Evolutionary conservation across 768 basidiomycete species (phyloP).

Genomic region (Cystobasidium tubakii): DNA sequence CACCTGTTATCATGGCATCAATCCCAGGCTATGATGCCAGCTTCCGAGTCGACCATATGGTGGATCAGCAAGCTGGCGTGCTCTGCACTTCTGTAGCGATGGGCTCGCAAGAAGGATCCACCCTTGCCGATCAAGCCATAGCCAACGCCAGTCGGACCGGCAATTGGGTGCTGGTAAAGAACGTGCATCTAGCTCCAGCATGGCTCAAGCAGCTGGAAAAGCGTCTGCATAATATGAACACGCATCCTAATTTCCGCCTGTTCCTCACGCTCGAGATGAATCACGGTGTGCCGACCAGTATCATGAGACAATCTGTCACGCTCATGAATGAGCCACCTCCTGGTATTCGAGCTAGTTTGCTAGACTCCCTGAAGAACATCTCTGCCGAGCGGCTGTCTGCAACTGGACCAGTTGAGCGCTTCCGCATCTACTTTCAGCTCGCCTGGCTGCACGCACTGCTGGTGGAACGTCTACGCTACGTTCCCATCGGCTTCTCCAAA

Average conservation of each 20-base stretch:
- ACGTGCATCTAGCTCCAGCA: conserved; percentile 78
- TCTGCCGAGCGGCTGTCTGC: conserved; percentile 60
- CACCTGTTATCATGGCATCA: conserved; percentile 82
- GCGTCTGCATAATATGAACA: conserved; percentile 82
- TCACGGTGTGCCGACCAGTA: conserved; percentile 88
- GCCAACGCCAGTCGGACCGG: conserved; percentile 85
- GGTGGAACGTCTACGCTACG: conserved; percentile 92
- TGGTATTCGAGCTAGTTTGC: conserved; percentile 89
- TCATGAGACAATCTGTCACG: conserved; percentile 87
- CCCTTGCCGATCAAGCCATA: conserved; percentile 91
- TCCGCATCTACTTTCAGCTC: conserved; percentile 85
- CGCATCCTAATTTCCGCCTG: conserved; percentile 84
- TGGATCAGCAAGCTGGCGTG: conserved; percentile 57
- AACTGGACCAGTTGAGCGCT: conserved; percentile 86
- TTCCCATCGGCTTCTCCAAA: conserved; percentile 94
- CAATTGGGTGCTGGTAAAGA: conserved; percentile 93
- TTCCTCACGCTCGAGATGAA: conserved; percentile 99
- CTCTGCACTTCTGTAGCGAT: conserved; percentile 88
- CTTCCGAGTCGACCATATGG: conserved; percentile 82
- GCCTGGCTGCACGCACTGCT: conserved; percentile 99
- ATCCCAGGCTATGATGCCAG: conserved; percentile 98
- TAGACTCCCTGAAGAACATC: conserved; percentile 78
- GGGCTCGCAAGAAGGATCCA: conserved; percentile 98
- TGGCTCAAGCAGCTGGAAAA: conserved; percentile 97
- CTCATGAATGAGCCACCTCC: conserved; percentile 99